Base-by-base conservation (phyloP, 1,284 basidiomycete genomes). In the Entoloma clypeatum region DNA sequence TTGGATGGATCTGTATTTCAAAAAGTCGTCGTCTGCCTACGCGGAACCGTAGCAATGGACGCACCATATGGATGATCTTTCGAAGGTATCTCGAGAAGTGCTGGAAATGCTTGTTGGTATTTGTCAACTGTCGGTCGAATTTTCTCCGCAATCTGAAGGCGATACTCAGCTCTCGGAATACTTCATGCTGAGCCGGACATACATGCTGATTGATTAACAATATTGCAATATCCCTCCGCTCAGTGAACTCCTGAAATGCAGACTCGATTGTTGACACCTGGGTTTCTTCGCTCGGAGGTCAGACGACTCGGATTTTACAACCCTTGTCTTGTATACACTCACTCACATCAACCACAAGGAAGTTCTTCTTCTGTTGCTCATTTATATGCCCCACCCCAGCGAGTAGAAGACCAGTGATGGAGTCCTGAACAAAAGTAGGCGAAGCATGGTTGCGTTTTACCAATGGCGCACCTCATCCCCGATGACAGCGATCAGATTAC, bases 201-300 rank as follows among this genome's bases (percentile, higher is more conserved):
- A 93, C 93, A 71, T 97, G 92, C 62, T 98, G 93, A 71, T 97
- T 98, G 59, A 98, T 96, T 52, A 98, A 74, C 11, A 98, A 70
- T 52, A 98, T 96, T 25, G 93, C 93, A 48, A 97, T 86, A 57
- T 98, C 94, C 60, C 86, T 86, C 46, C 93, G 80, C 61, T 91
- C 81, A 2, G 91, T 96, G 65, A 86, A 96, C 48, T 94, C 91
- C 57, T 92, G 81, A 63, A 97, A 97, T 5, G 88, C 78, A 19
- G 82, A 76, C 63, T 97, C 93, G 52, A 97, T 93, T 6, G 80
- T 79, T 8, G 87, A 83, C 29, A 88, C 77, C 58, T 91, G 87
- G 2, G 93, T 96, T 64, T 95, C 93, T 96, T 13, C 4, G 10
- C 21, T n/a, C n/a, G 43, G 7, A 37, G 33, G 17, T 22, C 14